phyloP scores from a whole-genome alignment of 805 yeast genomes.

The Komagataella kurtzmanii region DNA sequence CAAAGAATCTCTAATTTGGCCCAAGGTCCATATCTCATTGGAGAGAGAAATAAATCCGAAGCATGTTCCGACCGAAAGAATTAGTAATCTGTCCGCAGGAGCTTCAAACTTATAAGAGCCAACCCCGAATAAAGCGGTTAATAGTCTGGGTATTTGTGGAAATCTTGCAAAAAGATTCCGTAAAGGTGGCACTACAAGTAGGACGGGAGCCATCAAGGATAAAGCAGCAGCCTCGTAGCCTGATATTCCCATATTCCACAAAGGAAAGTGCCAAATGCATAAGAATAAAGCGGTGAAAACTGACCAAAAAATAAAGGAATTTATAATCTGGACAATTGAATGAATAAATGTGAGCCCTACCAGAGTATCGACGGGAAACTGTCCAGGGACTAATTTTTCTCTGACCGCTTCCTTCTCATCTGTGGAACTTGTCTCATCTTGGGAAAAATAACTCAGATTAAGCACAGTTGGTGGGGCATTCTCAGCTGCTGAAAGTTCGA shows the following conservation, averaged over 20 bases:
- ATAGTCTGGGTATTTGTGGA: conserved; percentile 42
- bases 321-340: conserved; percentile 33
- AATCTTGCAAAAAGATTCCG: conserved; percentile 21
- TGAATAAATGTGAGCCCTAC: conserved; percentile 15
- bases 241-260: conserved; percentile 96
- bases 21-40: conserved; percentile 30
- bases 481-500: conserved; percentile 22
- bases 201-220: conserved; percentile 42
- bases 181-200: conserved; percentile 24
- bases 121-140: conserved; percentile 51
- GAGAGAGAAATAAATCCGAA: conserved; percentile 50
- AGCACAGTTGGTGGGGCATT: conserved; percentile 7
- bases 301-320: conserved; percentile 79
- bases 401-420: background rate
- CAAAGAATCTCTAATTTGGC: conserved; percentile 11
- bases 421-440: background rate
- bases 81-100: conserved; percentile 60
- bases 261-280: conserved; percentile 92
- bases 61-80: conserved; percentile 52
- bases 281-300: conserved; percentile 68
- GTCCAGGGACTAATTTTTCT: background rate
- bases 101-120: conserved; percentile 58
- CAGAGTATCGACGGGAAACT: background rate
- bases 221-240: conserved; percentile 77
- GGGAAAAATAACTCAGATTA: background rate